phyloP scores from a whole-genome alignment of 208 protist genomes.

The Trypanosomatidae sp. region DNA sequence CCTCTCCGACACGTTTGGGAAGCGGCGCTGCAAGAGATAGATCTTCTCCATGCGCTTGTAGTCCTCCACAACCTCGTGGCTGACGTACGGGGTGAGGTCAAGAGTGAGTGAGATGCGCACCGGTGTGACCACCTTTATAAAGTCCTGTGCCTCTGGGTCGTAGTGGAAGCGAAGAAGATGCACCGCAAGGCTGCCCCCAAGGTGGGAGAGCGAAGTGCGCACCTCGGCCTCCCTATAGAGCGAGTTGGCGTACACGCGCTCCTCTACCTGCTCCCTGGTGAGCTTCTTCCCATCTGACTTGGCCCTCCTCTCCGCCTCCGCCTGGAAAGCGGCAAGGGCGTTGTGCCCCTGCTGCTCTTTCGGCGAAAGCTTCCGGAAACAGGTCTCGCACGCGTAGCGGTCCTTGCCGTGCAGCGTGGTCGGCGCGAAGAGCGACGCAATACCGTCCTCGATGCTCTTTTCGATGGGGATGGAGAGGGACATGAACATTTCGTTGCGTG shows the following conservation, averaged over 20 bases:
- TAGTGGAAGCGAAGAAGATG: slow-evolving; percentile 86
- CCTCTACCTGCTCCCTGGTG: slow-evolving; percentile 17
- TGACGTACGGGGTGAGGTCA: slow-evolving; percentile 61
- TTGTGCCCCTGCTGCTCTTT: slow-evolving; percentile 71
- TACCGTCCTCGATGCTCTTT: slow-evolving; percentile 51
- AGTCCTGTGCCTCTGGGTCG: slow-evolving; percentile 40
- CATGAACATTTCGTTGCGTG: slow-evolving; percentile 85
- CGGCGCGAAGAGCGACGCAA: slow-evolving; percentile 50
- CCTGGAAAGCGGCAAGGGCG: slow-evolving; percentile 35
- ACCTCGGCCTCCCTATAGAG: slow-evolving; percentile 80
- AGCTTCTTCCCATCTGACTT: slow-evolving; percentile 35
- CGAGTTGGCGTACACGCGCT: slow-evolving; percentile 47
- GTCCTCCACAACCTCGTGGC: slow-evolving; percentile 30
- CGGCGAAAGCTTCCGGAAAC: slow-evolving; percentile 64
- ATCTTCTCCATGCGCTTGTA: slow-evolving; percentile 39
- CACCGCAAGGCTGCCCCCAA: slow-evolving; percentile 71
- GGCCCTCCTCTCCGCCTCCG: slow-evolving; percentile 27
- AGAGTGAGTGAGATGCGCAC: slow-evolving; percentile 63
- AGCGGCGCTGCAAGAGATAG: slow-evolving; percentile 40
- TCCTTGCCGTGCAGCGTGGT: slow-evolving; percentile 53
- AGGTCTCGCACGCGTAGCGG: slow-evolving; percentile 82
- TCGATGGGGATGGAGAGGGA: slow-evolving; percentile 77
- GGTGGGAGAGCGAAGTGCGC: slow-evolving; percentile 45
- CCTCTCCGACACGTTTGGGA: slow-evolving; percentile 23
- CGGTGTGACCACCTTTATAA: slow-evolving; percentile 58